These are phyloP conservation scores for Colletotrichum lupini DNA, from an alignment of 2,329 filamentous ascomycete genomes.

Conservation along the genomic window DNA sequence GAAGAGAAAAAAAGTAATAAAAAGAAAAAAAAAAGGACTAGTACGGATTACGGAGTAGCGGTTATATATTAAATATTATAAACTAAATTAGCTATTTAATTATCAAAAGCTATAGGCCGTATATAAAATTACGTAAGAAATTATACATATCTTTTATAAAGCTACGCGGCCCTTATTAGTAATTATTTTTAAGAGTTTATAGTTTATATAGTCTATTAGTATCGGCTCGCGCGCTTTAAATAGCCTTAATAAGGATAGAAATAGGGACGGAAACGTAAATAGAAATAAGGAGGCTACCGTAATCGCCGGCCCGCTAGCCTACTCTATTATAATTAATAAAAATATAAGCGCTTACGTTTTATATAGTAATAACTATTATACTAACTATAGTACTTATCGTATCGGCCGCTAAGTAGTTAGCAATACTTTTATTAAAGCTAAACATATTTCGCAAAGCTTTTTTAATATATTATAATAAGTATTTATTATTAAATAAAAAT, in stretches of 20 bases:
- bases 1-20: too few species aligned
- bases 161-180: not conserved
- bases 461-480: slow-evolving; percentile 1
- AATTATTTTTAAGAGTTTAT: not conserved
- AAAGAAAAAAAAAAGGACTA: not conserved
- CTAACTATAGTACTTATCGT: not conserved
- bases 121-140: not conserved
- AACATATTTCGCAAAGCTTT: slow-evolving; percentile 5
- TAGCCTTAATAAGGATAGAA: not conserved
- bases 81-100: not conserved
- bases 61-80: not conserved
- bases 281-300: not conserved
- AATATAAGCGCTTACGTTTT: slow-evolving; percentile 8
- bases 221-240: not conserved
- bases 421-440: not conserved
- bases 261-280: not conserved
- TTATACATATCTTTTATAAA: not conserved
- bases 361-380: slow-evolving; percentile 6
- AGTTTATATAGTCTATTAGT: not conserved
- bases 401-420: not conserved
- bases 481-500: slow-evolving; percentile 1
- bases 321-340: slow-evolving; percentile 26
- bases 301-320: not conserved
- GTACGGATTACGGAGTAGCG: not conserved
- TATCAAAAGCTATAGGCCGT: not conserved